Percentiles rank a stretch among this genome's conserved stretches.
These are phyloP conservation scores for Penicillium roqueforti DNA, from an alignment of 495 filamentous ascomycete genomes.

Conservation along the genomic window DNA sequence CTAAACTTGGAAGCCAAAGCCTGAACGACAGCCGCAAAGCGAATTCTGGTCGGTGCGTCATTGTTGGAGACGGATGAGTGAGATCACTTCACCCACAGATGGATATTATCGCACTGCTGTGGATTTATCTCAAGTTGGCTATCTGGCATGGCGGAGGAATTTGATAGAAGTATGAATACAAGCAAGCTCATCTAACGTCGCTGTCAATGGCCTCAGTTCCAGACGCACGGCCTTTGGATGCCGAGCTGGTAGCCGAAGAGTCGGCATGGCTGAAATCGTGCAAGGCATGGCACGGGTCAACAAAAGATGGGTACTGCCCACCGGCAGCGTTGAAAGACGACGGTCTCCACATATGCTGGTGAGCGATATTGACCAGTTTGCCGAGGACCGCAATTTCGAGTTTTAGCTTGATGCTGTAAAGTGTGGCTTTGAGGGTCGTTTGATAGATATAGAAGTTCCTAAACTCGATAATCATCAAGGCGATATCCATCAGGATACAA, in stretches of 20 bases:
- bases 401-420: constrained; percentile 31
- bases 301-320: constrained; percentile 25
- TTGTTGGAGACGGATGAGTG: background rate
- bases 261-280: constrained; percentile 20
- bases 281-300: constrained; percentile 20
- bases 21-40: background rate
- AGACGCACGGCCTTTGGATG: constrained; percentile 14
- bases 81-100: background rate
- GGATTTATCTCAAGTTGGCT: background rate
- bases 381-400: constrained; percentile 29
- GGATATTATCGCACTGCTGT: background rate
- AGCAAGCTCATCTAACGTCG: background rate
- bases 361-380: constrained; percentile 28
- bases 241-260: constrained; percentile 12
- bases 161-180: background rate
- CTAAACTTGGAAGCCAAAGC: background rate
- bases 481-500: constrained; percentile 32
- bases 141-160: background rate
- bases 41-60: background rate
- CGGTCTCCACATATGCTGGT: constrained; percentile 24
- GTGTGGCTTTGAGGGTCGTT: constrained; percentile 27
- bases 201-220: constrained; percentile 16
- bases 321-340: constrained; percentile 11
- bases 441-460: constrained; percentile 32
- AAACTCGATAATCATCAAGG: constrained; percentile 30